Evolutionary conservation across 2,329 filamentous ascomycete species (phyloP), one percentile per base, ranked within the genome.

Genomic region (Neonectria ditissima): DNA sequence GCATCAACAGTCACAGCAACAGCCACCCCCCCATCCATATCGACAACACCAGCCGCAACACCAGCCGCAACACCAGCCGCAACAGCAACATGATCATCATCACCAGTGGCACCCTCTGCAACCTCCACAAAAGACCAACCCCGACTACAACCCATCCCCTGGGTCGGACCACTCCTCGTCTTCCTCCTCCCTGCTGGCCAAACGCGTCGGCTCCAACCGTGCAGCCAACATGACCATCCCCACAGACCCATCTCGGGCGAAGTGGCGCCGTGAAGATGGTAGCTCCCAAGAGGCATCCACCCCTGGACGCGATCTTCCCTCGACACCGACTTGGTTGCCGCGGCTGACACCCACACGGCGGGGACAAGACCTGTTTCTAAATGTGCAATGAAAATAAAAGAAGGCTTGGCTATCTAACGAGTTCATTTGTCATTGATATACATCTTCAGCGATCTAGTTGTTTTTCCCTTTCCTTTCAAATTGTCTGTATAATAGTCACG

Each of bases 301-400:
- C n/a, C 24, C 55, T 55, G 30, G 55, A 60, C 20, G 65, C 52
- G 34, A 67, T 22, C 43, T 61, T 48, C 58, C 65, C 37, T 28
- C 68, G 7, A 71, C 74, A 24, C 69, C 74, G 20, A 63, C 68
- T 24, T 79, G 76, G 76, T 55, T 88, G 68, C 89, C 89, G 3
- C 85, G 84, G 68, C 72, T 92, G 70, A 92, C 90, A 48, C 91
- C 91, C 3, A 89, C 87, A 60, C 80, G 89, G 64, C 83, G 87
- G 52, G 90, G 91, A 0, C 87, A 90, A 26, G 89, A 92, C 73
- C 73, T 92, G 63, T 90, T 86, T 67, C 72, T 89, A 69, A 84
- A 85, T 67, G 85, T 89, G 65, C 81, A 83, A 64, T 87, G 65
- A 45, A 22, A 52, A 14, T 24, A 55, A 32, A 57, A 22, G 45